Base-by-base conservation (phyloP, 2,329 filamentous ascomycete genomes). In the Exophiala sp. region DNA sequence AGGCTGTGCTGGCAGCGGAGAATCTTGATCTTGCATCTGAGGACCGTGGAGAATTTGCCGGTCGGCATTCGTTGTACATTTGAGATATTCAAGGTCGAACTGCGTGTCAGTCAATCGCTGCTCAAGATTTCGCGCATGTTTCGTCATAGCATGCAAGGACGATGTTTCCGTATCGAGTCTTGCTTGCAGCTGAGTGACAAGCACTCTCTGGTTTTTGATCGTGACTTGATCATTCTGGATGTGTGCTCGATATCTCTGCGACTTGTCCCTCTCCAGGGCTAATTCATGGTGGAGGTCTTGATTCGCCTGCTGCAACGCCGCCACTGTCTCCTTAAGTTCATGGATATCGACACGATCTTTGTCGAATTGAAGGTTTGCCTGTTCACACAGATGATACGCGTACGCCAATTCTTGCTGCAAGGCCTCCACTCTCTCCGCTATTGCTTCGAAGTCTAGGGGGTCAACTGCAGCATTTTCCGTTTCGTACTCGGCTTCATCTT, bases 1-100 rank as follows among this genome's bases (percentile, higher is more conserved):
- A 11, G 58, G 52, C 22, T 52, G 52, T 6, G 50, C 32, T 32
- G 47, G 46, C 7, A 55, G 44, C 24, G 50, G 51, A 46, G 44
- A n/a, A 13, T 56, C 44, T 13, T 35, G 23, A 16, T 45, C 27
- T 13, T 34, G 34, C 10, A 32, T 23, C 6, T 30, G 19, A 1
- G 42, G 40, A 3, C 32, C n/a, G 14, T 18, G 34, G 23, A 13
- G 10, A n/a, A 3, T 23, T 19, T 19, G 41, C 11, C 40, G 32
- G n/a, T 50, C 50, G 2, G 21, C 18, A 9, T 24, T 37, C 29
- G 47, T 52, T 7, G 48, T 50, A 24, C 50, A 58, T 21, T 47
- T 50, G 22, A 58, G 37, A 38, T 54, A 52, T 35, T 56, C 53
- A n/a, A 56, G 34, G 30, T 59, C 55, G 23, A 58, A 50, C 29